Evolutionary conservation across 805 yeast species (phyloP).

Genomic region (Jamesozyma spencerorum): DNA sequence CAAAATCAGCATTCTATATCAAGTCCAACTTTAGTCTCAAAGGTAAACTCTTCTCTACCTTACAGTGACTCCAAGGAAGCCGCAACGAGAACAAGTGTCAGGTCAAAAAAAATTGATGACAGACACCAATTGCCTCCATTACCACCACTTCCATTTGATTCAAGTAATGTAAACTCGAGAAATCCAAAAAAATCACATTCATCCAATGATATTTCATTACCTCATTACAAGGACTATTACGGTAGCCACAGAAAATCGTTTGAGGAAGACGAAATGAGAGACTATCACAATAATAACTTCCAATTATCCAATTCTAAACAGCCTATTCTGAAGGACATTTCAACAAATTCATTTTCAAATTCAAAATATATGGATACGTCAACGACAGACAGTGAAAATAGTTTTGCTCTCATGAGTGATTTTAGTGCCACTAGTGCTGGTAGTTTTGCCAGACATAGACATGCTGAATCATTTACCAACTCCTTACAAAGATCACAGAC

Average conservation of each 20-base stretch:
- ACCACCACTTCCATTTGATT: constrained; percentile 20
- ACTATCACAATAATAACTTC: background rate
- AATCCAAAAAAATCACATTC: constrained; percentile 23
- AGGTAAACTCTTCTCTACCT: background rate
- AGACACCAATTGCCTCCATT: constrained; percentile 6
- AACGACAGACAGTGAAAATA: constrained; percentile 30
- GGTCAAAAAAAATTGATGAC: background rate
- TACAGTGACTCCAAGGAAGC: background rate
- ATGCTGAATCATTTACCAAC: constrained; percentile 34
- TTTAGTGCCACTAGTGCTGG: constrained; percentile 88
- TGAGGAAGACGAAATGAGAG: too few species aligned
- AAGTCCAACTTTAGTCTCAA: background rate
- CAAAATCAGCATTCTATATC: too few species aligned
- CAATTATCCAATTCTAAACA: background rate
- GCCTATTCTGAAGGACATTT: background rate
- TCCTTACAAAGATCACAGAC: constrained; percentile 22
- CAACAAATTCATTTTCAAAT: constrained; percentile 25
- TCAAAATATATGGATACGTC: constrained; percentile 47
- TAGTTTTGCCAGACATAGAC: constrained; percentile 65
- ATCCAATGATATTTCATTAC: constrained; percentile 16
- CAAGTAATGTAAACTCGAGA: constrained; percentile 1
- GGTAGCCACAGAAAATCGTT: too few species aligned
- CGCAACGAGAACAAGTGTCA: background rate
- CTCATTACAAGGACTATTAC: constrained; percentile 8
- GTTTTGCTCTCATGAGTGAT: constrained; percentile 44